Base-by-base conservation (phyloP, 164 flowering plant species). In the Umbilicus rupestris region DNA sequence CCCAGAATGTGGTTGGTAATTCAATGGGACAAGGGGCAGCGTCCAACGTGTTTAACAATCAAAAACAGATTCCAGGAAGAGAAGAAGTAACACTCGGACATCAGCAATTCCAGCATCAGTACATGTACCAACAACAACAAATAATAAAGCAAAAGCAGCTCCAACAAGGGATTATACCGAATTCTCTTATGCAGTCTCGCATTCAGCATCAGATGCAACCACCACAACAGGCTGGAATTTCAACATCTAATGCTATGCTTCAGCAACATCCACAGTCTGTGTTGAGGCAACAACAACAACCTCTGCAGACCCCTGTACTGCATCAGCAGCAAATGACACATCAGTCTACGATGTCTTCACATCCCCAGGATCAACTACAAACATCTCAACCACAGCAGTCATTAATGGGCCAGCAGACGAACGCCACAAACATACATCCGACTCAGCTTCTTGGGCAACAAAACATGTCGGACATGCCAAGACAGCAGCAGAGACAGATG, bases 51-150 rank as follows among this genome's bases (percentile, higher is more conserved):
- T 85, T 83, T 75, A 46, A 87, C 24, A 82, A 74, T 74, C 96
- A 85, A 76, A 87, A 87, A 76, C 94, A 76, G 67, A 73, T 87
- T 73, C 87, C 72, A 59, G 96, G 84, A 62, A 87, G 92, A 77
- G 97, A 86, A 70, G 85, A 74, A 68, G 78, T 74, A 62, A 72
- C 67, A 58, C 35, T 79, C 7, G 83, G 78, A 58, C 88, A 84
- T 58, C 82, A 80, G 67, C 72, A 76, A 68, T 66, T 89, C 62
- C 83, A 82, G 69, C 29, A 77, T 8, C 90, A 80, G 60, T 73
- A 58, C 71, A 29, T 77, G 30, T 79, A 82, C 52, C 87, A 88
- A 63, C 89, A 85, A 72, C 80, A 79, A 5, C 80, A 79, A 37
- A 70, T 79, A 11, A 3, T 74, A 73, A 80, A 78, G 71, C 83